Conservation (phyloP, 2,329 filamentous ascomycete genomes). For the Phialophora chinensis region DNA sequence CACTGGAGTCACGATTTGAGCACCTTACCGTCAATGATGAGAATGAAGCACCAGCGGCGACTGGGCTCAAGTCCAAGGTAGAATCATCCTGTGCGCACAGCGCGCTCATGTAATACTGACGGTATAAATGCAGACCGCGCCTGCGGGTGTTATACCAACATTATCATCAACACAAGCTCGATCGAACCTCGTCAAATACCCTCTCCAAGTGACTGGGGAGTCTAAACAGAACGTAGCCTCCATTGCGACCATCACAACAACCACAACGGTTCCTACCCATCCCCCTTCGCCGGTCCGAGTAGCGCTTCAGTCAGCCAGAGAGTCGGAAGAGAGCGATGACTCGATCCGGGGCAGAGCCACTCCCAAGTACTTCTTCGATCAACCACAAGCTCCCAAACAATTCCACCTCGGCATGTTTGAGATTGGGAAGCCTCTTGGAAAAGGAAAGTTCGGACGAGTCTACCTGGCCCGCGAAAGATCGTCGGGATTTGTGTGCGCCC, state of each 20-base stretch:
- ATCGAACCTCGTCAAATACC: constrained; percentile 84
- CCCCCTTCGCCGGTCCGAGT: constrained; percentile 62
- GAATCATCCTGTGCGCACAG: constrained; percentile 19
- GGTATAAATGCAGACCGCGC: constrained; percentile 18
- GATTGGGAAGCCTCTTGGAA: constrained; percentile 82
- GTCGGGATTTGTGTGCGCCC: constrained; percentile 80
- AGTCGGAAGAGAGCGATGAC: constrained; percentile 57
- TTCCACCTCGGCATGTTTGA: constrained; percentile 95
- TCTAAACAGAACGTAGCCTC: constrained; percentile 62
- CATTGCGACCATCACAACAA: constrained; percentile 54
- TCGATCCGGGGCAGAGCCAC: constrained; percentile 30
- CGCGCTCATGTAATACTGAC: not conserved
- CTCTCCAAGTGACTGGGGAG: constrained; percentile 77
- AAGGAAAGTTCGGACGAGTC: constrained; percentile 86
- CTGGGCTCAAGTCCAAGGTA: constrained; percentile 80
- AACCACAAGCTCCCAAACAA: constrained; percentile 60
- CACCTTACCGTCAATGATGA: constrained; percentile 88
- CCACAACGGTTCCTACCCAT: constrained; percentile 43
- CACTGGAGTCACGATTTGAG: constrained; percentile 86
- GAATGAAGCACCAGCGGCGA: constrained; percentile 67
- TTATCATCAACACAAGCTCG: constrained; percentile 62
- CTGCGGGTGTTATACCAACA: constrained; percentile 41
- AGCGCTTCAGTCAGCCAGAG: constrained; percentile 51
- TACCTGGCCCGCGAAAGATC: constrained; percentile 82
- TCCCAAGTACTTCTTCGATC: constrained; percentile 58